These are phyloP conservation scores for Colletotrichum trifolii DNA, from an alignment of 2,329 filamentous ascomycete genomes.

Conservation along the genomic window DNA sequence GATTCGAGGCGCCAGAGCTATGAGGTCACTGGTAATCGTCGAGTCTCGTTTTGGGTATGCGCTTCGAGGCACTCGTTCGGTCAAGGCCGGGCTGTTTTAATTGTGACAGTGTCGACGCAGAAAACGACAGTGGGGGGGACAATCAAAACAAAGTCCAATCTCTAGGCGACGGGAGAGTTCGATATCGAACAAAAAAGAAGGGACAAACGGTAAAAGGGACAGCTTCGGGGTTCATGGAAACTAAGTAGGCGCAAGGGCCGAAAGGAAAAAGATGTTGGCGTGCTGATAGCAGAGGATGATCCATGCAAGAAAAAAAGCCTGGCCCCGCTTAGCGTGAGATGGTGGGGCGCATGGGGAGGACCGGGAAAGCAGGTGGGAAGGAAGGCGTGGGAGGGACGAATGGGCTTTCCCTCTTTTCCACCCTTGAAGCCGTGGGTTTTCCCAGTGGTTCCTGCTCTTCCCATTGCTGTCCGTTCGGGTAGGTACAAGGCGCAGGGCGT, in stretches of 20 bases:
- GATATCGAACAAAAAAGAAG: constrained; percentile 22
- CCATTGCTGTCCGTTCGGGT: constrained; percentile 16
- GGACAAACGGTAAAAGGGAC: constrained; percentile 10
- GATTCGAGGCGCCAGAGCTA: constrained; percentile 9
- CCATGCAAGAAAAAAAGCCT: constrained; percentile 34
- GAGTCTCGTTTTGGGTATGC: constrained; percentile 1
- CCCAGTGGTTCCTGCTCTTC: constrained; percentile 24
- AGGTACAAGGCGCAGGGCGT: constrained; percentile 22
- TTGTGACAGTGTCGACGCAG: constrained; percentile 2
- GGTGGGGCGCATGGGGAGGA: constrained; percentile 12
- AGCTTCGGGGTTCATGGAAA: constrained; percentile 32
- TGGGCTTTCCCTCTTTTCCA: constrained; percentile 2
- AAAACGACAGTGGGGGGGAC: not conserved
- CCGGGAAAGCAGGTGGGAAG: not conserved
- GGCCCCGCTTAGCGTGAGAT: constrained; percentile 25
- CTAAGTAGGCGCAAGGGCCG: constrained; percentile 30
- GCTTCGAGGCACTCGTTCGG: constrained; percentile 1
- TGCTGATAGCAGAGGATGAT: constrained; percentile 34
- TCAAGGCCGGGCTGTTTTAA: not conserved
- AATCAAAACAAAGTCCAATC: constrained; percentile 9
- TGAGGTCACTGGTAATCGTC: constrained; percentile 25
- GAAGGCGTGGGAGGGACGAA: not conserved
- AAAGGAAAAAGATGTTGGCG: constrained; percentile 33
- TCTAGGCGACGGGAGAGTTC: constrained; percentile 7
- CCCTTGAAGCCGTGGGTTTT: not conserved